A percentile compares a stretch with the other conserved stretches of the same genome.
These are phyloP conservation scores for Pichia sp. DNA, from an alignment of 1,139 yeast genomes.

Conservation along the genomic window DNA sequence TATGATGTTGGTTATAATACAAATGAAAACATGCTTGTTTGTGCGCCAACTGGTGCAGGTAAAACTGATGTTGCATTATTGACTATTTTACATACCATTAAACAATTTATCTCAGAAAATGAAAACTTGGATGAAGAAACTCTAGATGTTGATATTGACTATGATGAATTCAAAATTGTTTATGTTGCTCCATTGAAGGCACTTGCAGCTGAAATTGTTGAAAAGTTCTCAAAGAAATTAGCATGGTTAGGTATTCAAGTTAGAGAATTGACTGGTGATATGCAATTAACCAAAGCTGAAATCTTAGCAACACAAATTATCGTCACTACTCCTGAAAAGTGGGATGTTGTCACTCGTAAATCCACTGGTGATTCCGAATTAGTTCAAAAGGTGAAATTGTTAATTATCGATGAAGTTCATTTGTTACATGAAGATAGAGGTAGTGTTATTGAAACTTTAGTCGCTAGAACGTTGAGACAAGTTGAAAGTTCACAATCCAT, in stretches of 20 bases:
- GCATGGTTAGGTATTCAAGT: slow-evolving; percentile 86
- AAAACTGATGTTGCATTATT: slow-evolving; percentile 95
- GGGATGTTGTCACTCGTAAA: slow-evolving; percentile 98
- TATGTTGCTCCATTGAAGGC: slow-evolving; percentile 98
- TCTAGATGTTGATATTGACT: slow-evolving; percentile 61
- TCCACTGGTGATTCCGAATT: slow-evolving; percentile 79
- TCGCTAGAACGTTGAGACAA: slow-evolving; percentile 92
- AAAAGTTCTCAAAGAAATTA: slow-evolving; percentile 75
- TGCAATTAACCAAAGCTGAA: slow-evolving; percentile 87
- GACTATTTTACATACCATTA: slow-evolving; percentile 78
- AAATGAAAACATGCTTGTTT: slow-evolving; percentile 92
- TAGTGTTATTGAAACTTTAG: slow-evolving; percentile 93
- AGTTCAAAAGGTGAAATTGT: slow-evolving; percentile 77
- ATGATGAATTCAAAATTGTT: slow-evolving; percentile 83
- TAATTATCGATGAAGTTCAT: slow-evolving; percentile 96
- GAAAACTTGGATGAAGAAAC: slow-evolving; percentile 42
- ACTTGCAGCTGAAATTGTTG: slow-evolving; percentile 95
- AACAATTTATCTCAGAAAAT: slow-evolving; percentile 55
- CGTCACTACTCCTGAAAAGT: slow-evolving; percentile 97
- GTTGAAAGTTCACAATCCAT: slow-evolving; percentile 92
- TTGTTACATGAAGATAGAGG: slow-evolving; percentile 97
- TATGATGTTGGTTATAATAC: slow-evolving; percentile 91
- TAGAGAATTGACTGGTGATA: slow-evolving; percentile 93
- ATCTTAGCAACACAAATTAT: slow-evolving; percentile 84
- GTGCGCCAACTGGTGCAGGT: slow-evolving; percentile 99